Percentiles rank a stretch among this genome's conserved stretches.
These are phyloP conservation scores for Rosa hybrid DNA, from an alignment of 331 rosid genomes.

Conservation along the genomic window DNA sequence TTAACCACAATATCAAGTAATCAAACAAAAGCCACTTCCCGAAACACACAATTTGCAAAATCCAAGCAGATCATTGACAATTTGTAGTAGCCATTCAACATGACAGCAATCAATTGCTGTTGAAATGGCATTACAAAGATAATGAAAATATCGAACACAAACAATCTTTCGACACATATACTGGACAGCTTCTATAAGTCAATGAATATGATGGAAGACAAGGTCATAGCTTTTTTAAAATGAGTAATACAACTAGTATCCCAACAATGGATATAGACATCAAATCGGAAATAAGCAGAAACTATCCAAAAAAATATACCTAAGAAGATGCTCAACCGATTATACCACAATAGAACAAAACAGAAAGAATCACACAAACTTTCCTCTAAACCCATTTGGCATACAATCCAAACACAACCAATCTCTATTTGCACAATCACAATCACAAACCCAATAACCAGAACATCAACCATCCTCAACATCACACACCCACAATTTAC, in stretches of 20 bases:
- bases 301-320: neutral
- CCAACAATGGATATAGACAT: constrained; percentile 3
- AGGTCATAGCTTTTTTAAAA: neutral
- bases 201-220: constrained; percentile 8
- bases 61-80: neutral
- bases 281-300: constrained; percentile 10
- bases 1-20: neutral
- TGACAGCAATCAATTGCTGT: constrained; percentile 9
- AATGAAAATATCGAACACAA: neutral
- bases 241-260: neutral
- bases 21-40: neutral
- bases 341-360: constrained; percentile 20
- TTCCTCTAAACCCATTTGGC: neutral
- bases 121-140: neutral
- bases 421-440: neutral
- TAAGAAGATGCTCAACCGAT: constrained; percentile 20
- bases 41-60: neutral
- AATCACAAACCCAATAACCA: neutral
- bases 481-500: neutral
- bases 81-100: constrained; percentile 9
- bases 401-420: neutral
- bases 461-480: too few species aligned
- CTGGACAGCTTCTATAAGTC: constrained; percentile 1
- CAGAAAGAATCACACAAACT: constrained; percentile 7
- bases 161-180: constrained; percentile 2